Base-by-base conservation (phyloP, 768 basidiomycete species). In the Artomyces pyxidatus region DNA sequence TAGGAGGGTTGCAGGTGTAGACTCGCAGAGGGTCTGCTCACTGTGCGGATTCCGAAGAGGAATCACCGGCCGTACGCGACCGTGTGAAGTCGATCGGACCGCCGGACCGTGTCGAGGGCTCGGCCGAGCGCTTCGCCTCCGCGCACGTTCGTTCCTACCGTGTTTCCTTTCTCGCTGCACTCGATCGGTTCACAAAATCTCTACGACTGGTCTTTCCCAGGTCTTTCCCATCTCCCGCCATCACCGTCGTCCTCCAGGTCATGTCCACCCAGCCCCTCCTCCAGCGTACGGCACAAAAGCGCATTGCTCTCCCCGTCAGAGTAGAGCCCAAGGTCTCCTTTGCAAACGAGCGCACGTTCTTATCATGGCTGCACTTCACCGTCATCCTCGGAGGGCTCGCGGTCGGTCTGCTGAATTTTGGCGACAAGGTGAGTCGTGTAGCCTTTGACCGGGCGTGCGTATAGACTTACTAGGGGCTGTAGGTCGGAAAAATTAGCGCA, bases 221-320 rank as follows among this genome's bases (percentile, higher is more conserved):
- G n/a, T 26, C 35, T 37, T 42, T 23, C 49, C 26, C 45, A 27
- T 42, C 21, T 37, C 29, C 42, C 30, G 28, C 16, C 45, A 27
- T 42, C 21, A 35, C 29, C 42, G 27, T 27, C 16, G 17, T 25
- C 32, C 47, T 23, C 45, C 32, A 19, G 5, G 21, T 50, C 58
- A 99, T 97, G 96, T 98, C 96, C 16, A 96, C 92, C 39, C 96
- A 98, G 65, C 96, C 96, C 23, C 80, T 98, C 45, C 85, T 99
- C 21, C 95, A 97, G 67, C 83, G 96, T 52, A 95, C 93, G 8
- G 88, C 91, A 1, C 68, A 73, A 16, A 97, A 97, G 71, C 88
- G 96, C 55, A 99, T 98, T 56, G 94, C 96, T 11, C 85, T 99
- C 39, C 95, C 96, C 32, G 81, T 99, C 57, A 81, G 92, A 56